These are phyloP conservation scores for Pythium sp. DNA, from an alignment of 352 stramenopile species.

Conservation along the genomic window DNA sequence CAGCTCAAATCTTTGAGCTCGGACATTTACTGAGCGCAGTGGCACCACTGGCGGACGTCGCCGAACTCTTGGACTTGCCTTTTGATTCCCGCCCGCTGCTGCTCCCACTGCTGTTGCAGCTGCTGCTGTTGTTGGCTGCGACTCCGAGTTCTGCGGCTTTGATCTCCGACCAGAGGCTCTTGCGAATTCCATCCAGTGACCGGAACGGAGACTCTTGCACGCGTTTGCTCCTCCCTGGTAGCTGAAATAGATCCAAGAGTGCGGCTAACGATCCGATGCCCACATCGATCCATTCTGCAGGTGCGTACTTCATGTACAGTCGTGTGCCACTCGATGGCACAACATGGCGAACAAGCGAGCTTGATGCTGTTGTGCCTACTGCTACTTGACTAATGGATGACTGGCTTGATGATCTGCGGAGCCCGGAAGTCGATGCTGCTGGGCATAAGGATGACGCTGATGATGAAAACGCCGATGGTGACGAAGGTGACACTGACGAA, in stretches of 20 bases:
- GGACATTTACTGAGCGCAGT: neutral
- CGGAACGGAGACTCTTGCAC: conserved; percentile 48
- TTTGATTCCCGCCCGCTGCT: neutral
- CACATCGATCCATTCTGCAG: conserved; percentile 64
- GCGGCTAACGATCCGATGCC: conserved; percentile 56
- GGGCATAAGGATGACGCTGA: neutral
- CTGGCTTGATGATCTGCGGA: conserved; percentile 12
- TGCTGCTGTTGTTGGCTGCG: conserved; percentile 6
- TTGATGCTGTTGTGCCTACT: conserved; percentile 12
- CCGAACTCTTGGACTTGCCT: conserved; percentile 3
- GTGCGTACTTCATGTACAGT: conserved; percentile 65
- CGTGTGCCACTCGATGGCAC: conserved; percentile 24
- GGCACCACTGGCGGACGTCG: neutral
- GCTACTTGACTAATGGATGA: conserved; percentile 10
- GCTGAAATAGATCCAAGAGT: conserved; percentile 58
- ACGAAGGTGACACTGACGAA: conserved; percentile 14
- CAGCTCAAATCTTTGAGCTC: conserved; percentile 5
- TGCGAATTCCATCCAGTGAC: conserved; percentile 48
- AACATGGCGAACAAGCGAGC: conserved; percentile 15
- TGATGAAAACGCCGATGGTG: neutral
- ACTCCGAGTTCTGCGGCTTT: conserved; percentile 15
- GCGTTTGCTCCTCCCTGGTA: conserved; percentile 28
- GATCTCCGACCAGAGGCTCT: conserved; percentile 52
- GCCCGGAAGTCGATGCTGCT: neutral
- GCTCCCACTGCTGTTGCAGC: conserved; percentile 16